Evolutionary conservation across 805 yeast genomes (phyloP), one percentile per base, ranked within the genome.

Genomic region (Metschnikowia baotianmanensis): DNA sequence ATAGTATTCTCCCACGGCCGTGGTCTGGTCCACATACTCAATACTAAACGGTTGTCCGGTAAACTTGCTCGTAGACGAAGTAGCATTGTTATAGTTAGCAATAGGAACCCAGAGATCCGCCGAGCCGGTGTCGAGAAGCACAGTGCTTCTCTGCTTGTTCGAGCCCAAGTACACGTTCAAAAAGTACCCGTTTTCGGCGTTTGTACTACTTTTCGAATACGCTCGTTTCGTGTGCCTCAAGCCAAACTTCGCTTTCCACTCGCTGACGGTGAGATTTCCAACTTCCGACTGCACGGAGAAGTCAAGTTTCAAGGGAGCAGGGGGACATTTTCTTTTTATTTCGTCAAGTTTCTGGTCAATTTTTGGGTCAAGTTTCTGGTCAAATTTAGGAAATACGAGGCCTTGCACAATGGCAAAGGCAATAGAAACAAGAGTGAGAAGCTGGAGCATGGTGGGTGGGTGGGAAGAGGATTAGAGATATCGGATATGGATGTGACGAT

Each of bases 121-220:
- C 6, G 71, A 65, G 10, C 72, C 74, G 16, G 74, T 68, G 45
- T 67, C 72, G 7, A 69, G 58, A 44, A 61, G 52, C 1, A 65
- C 67, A 5, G 57, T 54, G 9, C 51, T 57, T 22, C 48, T 33
- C 22, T 65, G 61, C 31, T 47, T 34, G 31, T 58, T 48, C 9
- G 64, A 57, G 9, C 72, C 72, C 23, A 44, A n/a, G 25, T 25
- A 31, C 15, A 44, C 23, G 33, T 45, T 36, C 16, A 48, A 18
- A 17, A 23, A 26, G 44, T 48, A 48, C 19, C 38, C 23, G 26
- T 48, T 42, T 12, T 24, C 19, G 22, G 13, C 13, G 42, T 45
- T 36, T 17, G 32, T 32, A 26, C 40, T 37, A 5, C 25, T 25
- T 25, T 31, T 42, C 7, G 42, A 37, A 23, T 38, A 44, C 8